A percentile compares a stretch with the other conserved stretches of the same genome.
Evolutionary conservation across 768 basidiomycete genomes (phyloP).

Genomic region (Trametes meyenii): DNA sequence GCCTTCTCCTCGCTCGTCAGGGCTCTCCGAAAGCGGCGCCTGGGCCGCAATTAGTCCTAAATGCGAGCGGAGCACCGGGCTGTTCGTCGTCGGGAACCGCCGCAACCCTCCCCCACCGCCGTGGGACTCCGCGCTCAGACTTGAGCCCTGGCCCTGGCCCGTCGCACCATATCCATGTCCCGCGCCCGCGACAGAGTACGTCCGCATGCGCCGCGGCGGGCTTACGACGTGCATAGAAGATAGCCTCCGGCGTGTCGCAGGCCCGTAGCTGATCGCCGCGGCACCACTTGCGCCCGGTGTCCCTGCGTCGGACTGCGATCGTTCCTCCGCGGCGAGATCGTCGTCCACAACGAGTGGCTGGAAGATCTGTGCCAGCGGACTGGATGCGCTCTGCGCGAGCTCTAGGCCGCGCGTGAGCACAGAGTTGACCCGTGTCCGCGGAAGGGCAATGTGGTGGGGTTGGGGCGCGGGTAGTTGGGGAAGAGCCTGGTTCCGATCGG

Average conservation of each 20-base stretch:
- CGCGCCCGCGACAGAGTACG: conserved; percentile 16
- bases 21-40: conserved; percentile 33
- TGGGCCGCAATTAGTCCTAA: conserved; percentile 15
- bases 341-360: conserved; percentile 66
- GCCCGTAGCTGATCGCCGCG: conserved; percentile 41
- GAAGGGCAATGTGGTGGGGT: conserved; percentile 21
- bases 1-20: conserved; percentile 23
- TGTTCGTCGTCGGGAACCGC: conserved; percentile 26
- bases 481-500: conserved; percentile 3
- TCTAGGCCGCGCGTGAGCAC: conserved; percentile 43
- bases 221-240: conserved; percentile 35
- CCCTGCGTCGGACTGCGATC: neutral
- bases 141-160: conserved; percentile 17
- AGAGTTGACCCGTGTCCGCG: conserved; percentile 48
- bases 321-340: conserved; percentile 38
- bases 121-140: neutral
- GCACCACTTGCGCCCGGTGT: neutral
- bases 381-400: conserved; percentile 44
- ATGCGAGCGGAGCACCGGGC: conserved; percentile 14
- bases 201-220: conserved; percentile 17
- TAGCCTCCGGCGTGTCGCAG: conserved; percentile 43
- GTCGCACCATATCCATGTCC: neutral
- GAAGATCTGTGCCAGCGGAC: conserved; percentile 76
- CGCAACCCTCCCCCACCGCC: conserved; percentile 7
- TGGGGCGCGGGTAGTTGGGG: neutral